These are phyloP conservation scores for Fusarium sp. DNA, from an alignment of 2,329 filamentous ascomycete species.

Conservation along the genomic window DNA sequence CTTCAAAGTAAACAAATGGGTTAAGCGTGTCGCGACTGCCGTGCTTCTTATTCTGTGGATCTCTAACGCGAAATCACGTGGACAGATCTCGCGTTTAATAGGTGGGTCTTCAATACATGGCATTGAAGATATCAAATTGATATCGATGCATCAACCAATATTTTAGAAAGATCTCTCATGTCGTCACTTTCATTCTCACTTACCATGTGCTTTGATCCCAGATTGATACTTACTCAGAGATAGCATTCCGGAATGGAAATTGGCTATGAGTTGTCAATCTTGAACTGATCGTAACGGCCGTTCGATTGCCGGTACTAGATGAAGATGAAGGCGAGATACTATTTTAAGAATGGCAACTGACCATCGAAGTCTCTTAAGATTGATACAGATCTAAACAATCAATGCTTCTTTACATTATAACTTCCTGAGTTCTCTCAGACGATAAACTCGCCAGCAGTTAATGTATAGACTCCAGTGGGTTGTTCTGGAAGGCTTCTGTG, in stretches of 20 bases:
- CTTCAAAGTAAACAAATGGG: slow-evolving; percentile 43
- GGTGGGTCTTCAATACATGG: background rate
- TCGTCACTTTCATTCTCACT: background rate
- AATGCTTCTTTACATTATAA: background rate
- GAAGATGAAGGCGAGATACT: background rate
- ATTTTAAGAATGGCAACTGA: background rate
- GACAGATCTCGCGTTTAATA: background rate
- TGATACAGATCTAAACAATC: background rate
- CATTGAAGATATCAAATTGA: background rate
- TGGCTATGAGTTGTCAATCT: background rate
- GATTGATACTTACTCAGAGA: background rate
- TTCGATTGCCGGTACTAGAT: background rate
- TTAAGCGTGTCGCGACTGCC: slow-evolving; percentile 38
- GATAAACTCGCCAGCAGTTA: background rate
- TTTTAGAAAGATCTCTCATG: background rate
- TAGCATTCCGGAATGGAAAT: background rate
- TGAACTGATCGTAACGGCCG: background rate
- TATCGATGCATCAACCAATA: background rate
- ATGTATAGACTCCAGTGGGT: background rate
- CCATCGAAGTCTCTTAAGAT: background rate
- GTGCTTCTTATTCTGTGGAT: slow-evolving; percentile 2
- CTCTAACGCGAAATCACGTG: slow-evolving; percentile 41
- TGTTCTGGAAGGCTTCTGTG: background rate
- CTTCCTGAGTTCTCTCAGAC: background rate
- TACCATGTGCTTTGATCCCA: background rate